Base-by-base conservation (phyloP, 805 yeast genomes). In the Cyberlindnera mississippiensis region DNA sequence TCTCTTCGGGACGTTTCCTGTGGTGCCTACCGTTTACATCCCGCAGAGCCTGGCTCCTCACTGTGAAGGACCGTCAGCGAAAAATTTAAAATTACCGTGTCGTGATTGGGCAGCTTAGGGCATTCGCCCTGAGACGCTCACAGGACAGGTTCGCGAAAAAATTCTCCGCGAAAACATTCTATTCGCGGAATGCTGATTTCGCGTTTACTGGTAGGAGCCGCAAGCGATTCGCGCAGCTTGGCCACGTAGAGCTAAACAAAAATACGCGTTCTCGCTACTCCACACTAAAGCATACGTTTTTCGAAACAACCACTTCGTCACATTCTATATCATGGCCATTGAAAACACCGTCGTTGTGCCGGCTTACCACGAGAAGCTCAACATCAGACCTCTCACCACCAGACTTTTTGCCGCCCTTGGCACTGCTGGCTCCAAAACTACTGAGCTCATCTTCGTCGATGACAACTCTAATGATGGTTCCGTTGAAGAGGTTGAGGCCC, bases 381-480 rank as follows among this genome's bases (percentile, higher is more conserved):
- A 72, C 53, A 71, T 72, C 56, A 65, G 69, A 41, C 77, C 77
- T 17, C 59, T 72, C 41, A 72, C 76, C 37, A 68, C 69, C 19
- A 63, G 77, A 45, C 54, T 72, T 15, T 72, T 72, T 50, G 73
- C 72, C 5, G 76, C 76, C 20, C 53, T 72, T 39, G 75, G 75
- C 46, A 67, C 61, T 37, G 62, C 60, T 14, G 66, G 57, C 7
- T 64, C 74, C 12, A 62, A 64, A 42, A 55, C 48, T 14, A 70
- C 76, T 4, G 78, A 72, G 52, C 58, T 72, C 50, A 71, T 71
- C 56, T 72, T 68, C 46, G 78, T 72, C 32, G 78, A 72, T 51
- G 78, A 72, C 53, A 72, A 72, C 54, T 70, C 76, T 16, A 61
- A 66, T 37, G 77, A 72, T 54, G 78, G 77, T 4, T 72, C 77